Percentiles rank a stretch among this genome's conserved stretches.
Conservation (phyloP, 1,284 basidiomycete genomes). For the Ustilago bromivora region DNA sequence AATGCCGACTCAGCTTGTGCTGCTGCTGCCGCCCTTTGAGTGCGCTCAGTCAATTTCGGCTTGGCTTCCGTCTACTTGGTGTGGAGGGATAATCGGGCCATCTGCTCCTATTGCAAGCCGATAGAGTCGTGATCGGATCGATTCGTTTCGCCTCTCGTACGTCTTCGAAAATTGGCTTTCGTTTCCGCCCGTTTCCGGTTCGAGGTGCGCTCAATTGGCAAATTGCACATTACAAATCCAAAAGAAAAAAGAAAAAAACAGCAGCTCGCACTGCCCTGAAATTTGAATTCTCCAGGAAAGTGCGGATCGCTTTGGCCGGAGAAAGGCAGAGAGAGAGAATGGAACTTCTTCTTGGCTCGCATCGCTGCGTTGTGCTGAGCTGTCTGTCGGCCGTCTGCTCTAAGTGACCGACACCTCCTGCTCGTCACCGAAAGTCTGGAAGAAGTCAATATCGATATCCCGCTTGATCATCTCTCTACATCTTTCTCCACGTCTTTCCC, state of each 20-base stretch:
- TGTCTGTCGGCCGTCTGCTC: slow-evolving; percentile 14
- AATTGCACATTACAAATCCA: slow-evolving; percentile 33
- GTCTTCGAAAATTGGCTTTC: background rate
- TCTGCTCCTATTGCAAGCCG: background rate
- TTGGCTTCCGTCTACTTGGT: background rate
- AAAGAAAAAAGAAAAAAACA: slow-evolving; percentile 2
- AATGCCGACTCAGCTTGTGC: slow-evolving; percentile 5
- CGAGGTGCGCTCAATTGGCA: background rate
- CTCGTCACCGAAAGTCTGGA: slow-evolving; percentile 13
- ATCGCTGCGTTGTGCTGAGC: background rate
- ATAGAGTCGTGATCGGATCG: slow-evolving; percentile 24
- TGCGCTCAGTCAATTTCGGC: slow-evolving; percentile 5
- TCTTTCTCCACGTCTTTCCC: slow-evolving; percentile 6
- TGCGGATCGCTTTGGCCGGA: slow-evolving; percentile 17
- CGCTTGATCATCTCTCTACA: slow-evolving; percentile 2
- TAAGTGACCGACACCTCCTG: slow-evolving; percentile 9
- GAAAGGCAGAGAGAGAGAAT: background rate
- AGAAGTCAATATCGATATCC: slow-evolving; percentile 6
- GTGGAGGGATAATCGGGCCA: slow-evolving; percentile 12
- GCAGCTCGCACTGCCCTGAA: slow-evolving; percentile 8
- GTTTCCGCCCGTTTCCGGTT: slow-evolving; percentile 29
- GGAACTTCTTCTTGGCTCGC: slow-evolving; percentile 15
- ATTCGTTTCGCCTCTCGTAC: slow-evolving; percentile 17
- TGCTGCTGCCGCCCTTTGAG: background rate
- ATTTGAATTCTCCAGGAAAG: slow-evolving; percentile 17